Percentiles rank a stretch among this genome's conserved stretches.
These are phyloP conservation scores for Tuber melanosporum DNA, from an alignment of 495 filamentous ascomycete species.

Conservation along the genomic window DNA sequence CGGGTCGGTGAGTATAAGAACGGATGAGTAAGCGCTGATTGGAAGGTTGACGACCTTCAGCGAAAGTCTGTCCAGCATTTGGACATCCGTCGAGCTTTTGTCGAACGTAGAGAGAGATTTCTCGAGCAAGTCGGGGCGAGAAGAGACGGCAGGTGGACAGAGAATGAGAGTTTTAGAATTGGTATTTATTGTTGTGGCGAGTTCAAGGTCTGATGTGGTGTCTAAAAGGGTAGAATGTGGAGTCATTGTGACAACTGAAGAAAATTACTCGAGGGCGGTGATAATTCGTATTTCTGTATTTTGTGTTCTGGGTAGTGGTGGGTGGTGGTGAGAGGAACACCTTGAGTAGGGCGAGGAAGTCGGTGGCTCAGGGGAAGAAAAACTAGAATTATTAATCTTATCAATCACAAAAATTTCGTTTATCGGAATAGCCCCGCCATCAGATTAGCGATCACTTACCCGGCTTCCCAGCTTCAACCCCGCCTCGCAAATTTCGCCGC, in stretches of 20 bases:
- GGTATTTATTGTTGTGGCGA: slow-evolving; percentile 38
- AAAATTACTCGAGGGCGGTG: neutral
- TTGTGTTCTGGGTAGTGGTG: neutral
- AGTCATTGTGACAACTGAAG: slow-evolving; percentile 24
- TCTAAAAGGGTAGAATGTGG: slow-evolving; percentile 48
- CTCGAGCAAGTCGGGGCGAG: slow-evolving; percentile 58
- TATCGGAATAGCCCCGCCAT: neutral
- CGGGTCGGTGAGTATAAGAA: slow-evolving; percentile 75
- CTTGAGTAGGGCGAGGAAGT: neutral
- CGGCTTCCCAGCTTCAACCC: neutral
- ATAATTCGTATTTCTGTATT: neutral
- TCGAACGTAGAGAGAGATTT: slow-evolving; percentile 57
- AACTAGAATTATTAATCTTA: neutral
- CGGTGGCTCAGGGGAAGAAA: slow-evolving; percentile 22
- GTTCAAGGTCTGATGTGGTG: slow-evolving; percentile 45
- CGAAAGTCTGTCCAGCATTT: slow-evolving; percentile 95
- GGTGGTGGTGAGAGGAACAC: neutral
- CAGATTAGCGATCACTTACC: neutral
- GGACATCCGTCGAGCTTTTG: slow-evolving; percentile 71
- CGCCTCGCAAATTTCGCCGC: neutral
- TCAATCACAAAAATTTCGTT: neutral
- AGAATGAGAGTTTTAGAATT: slow-evolving; percentile 57
- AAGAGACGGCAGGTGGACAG: slow-evolving; percentile 66
- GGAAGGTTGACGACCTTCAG: slow-evolving; percentile 76
- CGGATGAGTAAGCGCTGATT: slow-evolving; percentile 66